Conservation (phyloP, 2,329 filamentous ascomycete species). For the Fusarium sublunatum region DNA sequence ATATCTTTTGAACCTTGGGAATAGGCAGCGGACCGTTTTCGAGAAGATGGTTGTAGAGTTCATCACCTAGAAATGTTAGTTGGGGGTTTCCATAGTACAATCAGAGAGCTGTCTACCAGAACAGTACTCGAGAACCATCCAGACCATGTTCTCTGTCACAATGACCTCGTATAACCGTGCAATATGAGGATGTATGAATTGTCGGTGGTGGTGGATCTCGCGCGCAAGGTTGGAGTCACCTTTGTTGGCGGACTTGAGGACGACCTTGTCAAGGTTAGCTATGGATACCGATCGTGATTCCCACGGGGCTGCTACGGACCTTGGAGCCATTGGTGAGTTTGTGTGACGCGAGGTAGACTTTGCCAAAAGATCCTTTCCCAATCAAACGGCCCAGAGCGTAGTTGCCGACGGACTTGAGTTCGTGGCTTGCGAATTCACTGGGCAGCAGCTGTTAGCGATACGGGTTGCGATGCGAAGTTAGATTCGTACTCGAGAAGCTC, state of each 20-base stretch:
- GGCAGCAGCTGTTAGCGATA: slow-evolving; percentile 18
- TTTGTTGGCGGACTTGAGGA: slow-evolving; percentile 97
- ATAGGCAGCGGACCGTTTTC: slow-evolving; percentile 85
- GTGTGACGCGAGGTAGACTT: slow-evolving; percentile 95
- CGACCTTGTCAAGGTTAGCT: slow-evolving; percentile 70
- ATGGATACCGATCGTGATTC: neutral
- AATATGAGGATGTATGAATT: slow-evolving; percentile 98
- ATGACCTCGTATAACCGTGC: slow-evolving; percentile 97
- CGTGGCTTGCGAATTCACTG: slow-evolving; percentile 93
- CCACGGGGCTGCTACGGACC: slow-evolving; percentile 60
- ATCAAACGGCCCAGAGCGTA: slow-evolving; percentile 92
- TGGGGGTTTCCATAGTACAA: neutral
- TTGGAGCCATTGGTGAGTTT: slow-evolving; percentile 99
- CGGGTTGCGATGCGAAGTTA: neutral
- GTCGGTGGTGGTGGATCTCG: slow-evolving; percentile 98
- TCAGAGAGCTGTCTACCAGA: slow-evolving; percentile 68
- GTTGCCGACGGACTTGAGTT: slow-evolving; percentile 92
- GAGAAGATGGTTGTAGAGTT: slow-evolving; percentile 95
- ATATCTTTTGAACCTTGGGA: slow-evolving; percentile 92
- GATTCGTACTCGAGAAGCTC: slow-evolving; percentile 86
- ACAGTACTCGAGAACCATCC: slow-evolving; percentile 97
- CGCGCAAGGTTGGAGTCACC: slow-evolving; percentile 94
- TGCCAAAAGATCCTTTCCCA: slow-evolving; percentile 97
- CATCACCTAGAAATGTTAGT: slow-evolving; percentile 74
- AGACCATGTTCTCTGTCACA: slow-evolving; percentile 93